Conservation (phyloP, 768 basidiomycete genomes). For the Cystoderma amianthinum region DNA sequence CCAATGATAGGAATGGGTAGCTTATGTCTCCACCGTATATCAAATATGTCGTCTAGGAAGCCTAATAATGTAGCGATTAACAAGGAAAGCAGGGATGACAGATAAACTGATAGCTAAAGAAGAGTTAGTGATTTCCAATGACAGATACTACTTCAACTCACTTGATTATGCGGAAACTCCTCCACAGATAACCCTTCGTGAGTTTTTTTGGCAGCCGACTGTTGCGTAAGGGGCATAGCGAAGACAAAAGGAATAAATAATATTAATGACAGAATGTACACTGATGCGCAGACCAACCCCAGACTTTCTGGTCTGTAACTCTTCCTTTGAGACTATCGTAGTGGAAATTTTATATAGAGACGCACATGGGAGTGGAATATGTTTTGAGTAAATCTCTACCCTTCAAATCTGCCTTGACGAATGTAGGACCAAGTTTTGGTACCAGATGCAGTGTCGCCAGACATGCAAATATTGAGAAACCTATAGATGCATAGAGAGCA, state of each 20-base stretch:
- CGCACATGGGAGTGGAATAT: conserved; percentile 66
- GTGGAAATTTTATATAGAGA: conserved; percentile 6
- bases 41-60: conserved; percentile 95
- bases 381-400: conserved; percentile 87
- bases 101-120: conserved; percentile 77
- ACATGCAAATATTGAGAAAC: conserved; percentile 82
- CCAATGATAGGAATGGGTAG: conserved; percentile 95
- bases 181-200: conserved; percentile 58
- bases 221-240: conserved; percentile 56
- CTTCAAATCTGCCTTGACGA: conserved; percentile 75
- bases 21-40: conserved; percentile 98
- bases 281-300: conserved; percentile 83
- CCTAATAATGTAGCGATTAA: conserved; percentile 91
- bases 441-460: conserved; percentile 69
- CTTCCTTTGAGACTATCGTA: no score
- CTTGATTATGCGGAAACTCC: conserved; percentile 77
- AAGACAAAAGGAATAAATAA: conserved; percentile 96
- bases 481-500: conserved; percentile 70
- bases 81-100: conserved; percentile 88
- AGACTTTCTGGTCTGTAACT: conserved; percentile 83
- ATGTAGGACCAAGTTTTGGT: conserved; percentile 76
- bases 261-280: conserved; percentile 83
- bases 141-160: conserved; percentile 19
- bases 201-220: conserved; percentile 30
- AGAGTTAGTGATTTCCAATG: neutral